These are phyloP conservation scores for Phyllosticta ampelicida DNA, from an alignment of 2,329 filamentous ascomycete genomes.

Conservation along the genomic window DNA sequence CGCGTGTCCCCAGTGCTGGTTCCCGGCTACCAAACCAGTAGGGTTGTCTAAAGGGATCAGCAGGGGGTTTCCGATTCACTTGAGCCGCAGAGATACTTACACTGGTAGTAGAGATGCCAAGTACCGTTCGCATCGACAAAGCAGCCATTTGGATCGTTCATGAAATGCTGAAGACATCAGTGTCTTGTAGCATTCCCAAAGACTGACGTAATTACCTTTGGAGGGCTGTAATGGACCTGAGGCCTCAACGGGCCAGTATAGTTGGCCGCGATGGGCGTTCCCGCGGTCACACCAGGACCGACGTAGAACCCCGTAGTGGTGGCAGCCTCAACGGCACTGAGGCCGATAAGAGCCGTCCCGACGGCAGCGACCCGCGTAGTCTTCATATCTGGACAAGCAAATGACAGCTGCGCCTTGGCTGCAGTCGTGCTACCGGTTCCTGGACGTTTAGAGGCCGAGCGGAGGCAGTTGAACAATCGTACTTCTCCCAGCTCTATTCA, in stretches of 20 bases:
- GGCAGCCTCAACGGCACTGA: not conserved
- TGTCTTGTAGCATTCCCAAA: not conserved
- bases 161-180: slow-evolving; percentile 22
- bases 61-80: slow-evolving; percentile 11
- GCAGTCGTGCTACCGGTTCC: not conserved
- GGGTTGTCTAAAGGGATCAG: slow-evolving; percentile 36
- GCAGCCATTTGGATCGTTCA: slow-evolving; percentile 57
- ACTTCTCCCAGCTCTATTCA: not conserved
- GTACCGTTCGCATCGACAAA: slow-evolving; percentile 46
- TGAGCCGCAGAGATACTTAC: slow-evolving; percentile 17
- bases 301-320: slow-evolving; percentile 3
- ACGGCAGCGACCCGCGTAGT: not conserved
- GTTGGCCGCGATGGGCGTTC: slow-evolving; percentile 29
- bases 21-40: slow-evolving; percentile 39
- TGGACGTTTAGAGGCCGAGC: not conserved
- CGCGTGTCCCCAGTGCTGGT: slow-evolving; percentile 58
- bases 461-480: not conserved
- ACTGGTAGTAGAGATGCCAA: slow-evolving; percentile 58
- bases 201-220: slow-evolving; percentile 37
- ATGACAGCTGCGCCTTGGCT: not conserved
- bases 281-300: slow-evolving; percentile 13
- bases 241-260: slow-evolving; percentile 35
- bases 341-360: not conserved
- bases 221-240: slow-evolving; percentile 47
- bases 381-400: slow-evolving; percentile 5